Evolutionary conservation across 192 early-diverging fungal species (phyloP).

Genomic region (Martensiomyces pterosporus): DNA sequence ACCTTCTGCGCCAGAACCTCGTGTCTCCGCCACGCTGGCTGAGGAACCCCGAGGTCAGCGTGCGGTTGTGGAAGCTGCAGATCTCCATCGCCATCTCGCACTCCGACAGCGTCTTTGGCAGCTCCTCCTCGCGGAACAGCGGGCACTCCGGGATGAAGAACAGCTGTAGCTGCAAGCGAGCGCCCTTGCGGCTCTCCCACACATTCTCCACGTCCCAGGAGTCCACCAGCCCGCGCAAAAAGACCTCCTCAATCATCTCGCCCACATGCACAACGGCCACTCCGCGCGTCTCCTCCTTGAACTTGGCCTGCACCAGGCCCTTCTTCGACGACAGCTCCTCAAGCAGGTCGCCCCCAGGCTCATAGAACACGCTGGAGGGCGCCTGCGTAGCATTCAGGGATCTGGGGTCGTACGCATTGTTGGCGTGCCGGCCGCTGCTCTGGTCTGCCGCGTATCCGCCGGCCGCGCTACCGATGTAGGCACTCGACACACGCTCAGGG

Average conservation of each 20-base stretch:
- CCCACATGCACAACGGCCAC: constrained; percentile 47
- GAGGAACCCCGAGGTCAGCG: constrained; percentile 49
- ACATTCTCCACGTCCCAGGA: constrained; percentile 52
- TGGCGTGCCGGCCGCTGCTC: constrained; percentile 13
- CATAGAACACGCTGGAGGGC: constrained; percentile 46
- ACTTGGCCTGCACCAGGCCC: constrained; percentile 35
- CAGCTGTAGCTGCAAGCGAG: constrained; percentile 49
- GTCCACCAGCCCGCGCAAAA: constrained; percentile 44
- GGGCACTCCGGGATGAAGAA: constrained; percentile 51
- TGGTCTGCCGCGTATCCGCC: not conserved
- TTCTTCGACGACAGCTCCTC: constrained; percentile 19
- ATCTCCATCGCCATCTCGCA: constrained; percentile 52
- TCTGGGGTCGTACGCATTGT: constrained; percentile 24
- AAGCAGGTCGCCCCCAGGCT: constrained; percentile 18
- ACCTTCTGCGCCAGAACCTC: constrained; percentile 53
- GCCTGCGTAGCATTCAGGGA: constrained; percentile 43
- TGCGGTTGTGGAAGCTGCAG: constrained; percentile 51
- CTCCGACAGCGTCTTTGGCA: constrained; percentile 47
- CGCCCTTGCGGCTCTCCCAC: constrained; percentile 48
- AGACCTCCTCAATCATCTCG: constrained; percentile 50
- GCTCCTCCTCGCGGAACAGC: constrained; percentile 48
- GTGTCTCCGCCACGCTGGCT: constrained; percentile 54
- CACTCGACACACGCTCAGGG: constrained; percentile 25
- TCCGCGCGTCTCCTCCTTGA: constrained; percentile 52
- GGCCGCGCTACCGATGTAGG: constrained; percentile 7